Base-by-base conservation (phyloP, 306 rosid species). In the Clitoria ternatea region DNA sequence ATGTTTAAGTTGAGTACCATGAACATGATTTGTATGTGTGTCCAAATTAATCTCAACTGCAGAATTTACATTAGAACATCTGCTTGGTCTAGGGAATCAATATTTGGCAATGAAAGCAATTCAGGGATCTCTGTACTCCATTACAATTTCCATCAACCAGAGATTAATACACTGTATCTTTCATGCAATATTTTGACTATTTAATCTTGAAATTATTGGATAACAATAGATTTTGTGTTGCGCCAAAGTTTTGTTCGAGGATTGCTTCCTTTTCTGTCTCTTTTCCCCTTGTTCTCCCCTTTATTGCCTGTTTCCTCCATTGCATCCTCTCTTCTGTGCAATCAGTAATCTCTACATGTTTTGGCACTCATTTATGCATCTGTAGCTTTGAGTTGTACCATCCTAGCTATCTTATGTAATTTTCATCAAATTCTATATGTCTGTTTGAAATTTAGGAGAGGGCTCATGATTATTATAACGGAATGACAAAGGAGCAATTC, bases 401-500 rank as follows among this genome's bases (percentile, higher is more conserved):
- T 26, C 5, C 53, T 48, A 40, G 23, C 54, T 18, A 15, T 66
- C 44, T 59, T 67, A 24, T 45, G 8, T 8, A 69, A 68, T 70
- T 53, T 14, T 70, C 27, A 35, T 56, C 0, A 63, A 27, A 32
- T 13, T 35, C 15, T 57, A 15, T 33, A 24, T 39, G 1, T 77
- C 29, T 81, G 44, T 60, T 12, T 15, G 17, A 3, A 57, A 61
- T 61, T 67, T 70, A 90, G 97, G 97, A 87, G 82, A 88, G 90
- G 66, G 98, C 72, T 17, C 85, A 86, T 78, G 96, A 75, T 9
- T 93, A 87, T 64, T 90, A 90, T 79, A 87, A 77, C 7, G 90
- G 96, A 78, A 93, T 88, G 97, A 88, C 94, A 17, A 88, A 87
- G 78, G 96, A 87, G 48, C 94, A 88, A 79, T 93, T 93, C 76